phyloP scores from a whole-genome alignment of 2,329 filamentous ascomycete genomes.

The Penicillium verrucosum region DNA sequence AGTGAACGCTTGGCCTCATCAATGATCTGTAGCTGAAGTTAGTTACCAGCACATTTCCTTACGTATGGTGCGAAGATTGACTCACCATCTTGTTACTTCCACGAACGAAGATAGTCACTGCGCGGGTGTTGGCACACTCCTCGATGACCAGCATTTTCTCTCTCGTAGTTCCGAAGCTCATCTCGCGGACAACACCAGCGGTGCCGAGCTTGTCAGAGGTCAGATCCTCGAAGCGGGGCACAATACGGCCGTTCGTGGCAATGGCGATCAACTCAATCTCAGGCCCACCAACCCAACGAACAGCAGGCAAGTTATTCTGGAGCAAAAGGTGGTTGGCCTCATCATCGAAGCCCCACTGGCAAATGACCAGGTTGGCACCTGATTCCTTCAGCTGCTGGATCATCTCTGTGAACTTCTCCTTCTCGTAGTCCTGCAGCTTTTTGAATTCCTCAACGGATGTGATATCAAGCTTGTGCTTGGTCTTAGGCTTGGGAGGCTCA shows the following conservation, averaged over 20 bases:
- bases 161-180: constrained; percentile 94
- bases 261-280: constrained; percentile 99
- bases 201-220: constrained; percentile 84
- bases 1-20: constrained; percentile 97
- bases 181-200: constrained; percentile 86
- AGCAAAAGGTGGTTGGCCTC: constrained; percentile 96
- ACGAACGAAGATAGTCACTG: constrained; percentile 92
- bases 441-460: constrained; percentile 97
- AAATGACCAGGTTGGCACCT: constrained; percentile 94
- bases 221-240: constrained; percentile 94
- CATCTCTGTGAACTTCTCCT: constrained; percentile 97
- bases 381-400: constrained; percentile 97
- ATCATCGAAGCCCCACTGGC: constrained; percentile 99
- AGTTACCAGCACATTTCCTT: neutral
- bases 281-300: constrained; percentile 95
- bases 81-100: constrained; percentile 99
- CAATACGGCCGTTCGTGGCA: constrained; percentile 95
- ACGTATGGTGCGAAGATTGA: constrained; percentile 12
- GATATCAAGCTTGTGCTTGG: constrained; percentile 98
- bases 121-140: constrained; percentile 95
- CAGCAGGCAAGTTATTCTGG: constrained; percentile 92
- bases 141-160: constrained; percentile 99
- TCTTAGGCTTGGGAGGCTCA: constrained; percentile 98
- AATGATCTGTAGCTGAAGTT: constrained; percentile 67
- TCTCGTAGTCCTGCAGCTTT: constrained; percentile 93